Base-by-base conservation (phyloP, 2,329 filamentous ascomycete genomes). In the Aspergillus texensis region DNA sequence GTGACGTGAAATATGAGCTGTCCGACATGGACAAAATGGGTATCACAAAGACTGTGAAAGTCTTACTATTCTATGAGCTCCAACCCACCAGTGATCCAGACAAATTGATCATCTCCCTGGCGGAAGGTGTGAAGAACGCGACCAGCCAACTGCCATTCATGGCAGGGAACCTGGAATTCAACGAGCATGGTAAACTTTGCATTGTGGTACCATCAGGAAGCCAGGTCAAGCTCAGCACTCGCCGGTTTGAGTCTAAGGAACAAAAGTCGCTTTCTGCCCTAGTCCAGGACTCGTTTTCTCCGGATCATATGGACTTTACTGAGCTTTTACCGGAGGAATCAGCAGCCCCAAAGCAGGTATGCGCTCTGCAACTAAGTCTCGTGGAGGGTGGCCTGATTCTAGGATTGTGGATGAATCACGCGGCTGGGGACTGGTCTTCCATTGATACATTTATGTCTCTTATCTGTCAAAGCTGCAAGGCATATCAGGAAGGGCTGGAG, bases 341-440 rank as follows among this genome's bases (percentile, higher is more conserved):
- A 14, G 16, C n/a, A 0, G 52, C 46, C 5, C 34, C 58, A 21
- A 64, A 65, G 12, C 62, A 64, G 16, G 69, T 65, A 9, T 70
- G 70, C 61, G 34, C 43, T n/a, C 50, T 73, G 10, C 70, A 71
- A 57, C 28, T 71, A n/a, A 71, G 45, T 24, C 8, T 71, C 48
- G 65, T 73, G 14, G 54, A 69, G 28, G 65, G 66, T 2, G 69
- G 70, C 11, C 41, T 73, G 21, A 60, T 70, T 34, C 24, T 73
- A 9, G 67, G 64, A 32, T 61, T 68, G 32, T 46, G 58, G 43
- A 59, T 70, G 30, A 64, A 71, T 36, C 69, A 72, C 21, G 65
- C 65, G n/a, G 63, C 59, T 5, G 71, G 65, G 16, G 71, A 73
- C 61, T 73, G 70, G 69, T 21, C 54, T 16, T 71, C 71, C 8